Percentiles rank a stretch among this genome's conserved stretches.
Evolutionary conservation across 2,329 filamentous ascomycete species (phyloP).

Genomic region (Trichoderma gracile): DNA sequence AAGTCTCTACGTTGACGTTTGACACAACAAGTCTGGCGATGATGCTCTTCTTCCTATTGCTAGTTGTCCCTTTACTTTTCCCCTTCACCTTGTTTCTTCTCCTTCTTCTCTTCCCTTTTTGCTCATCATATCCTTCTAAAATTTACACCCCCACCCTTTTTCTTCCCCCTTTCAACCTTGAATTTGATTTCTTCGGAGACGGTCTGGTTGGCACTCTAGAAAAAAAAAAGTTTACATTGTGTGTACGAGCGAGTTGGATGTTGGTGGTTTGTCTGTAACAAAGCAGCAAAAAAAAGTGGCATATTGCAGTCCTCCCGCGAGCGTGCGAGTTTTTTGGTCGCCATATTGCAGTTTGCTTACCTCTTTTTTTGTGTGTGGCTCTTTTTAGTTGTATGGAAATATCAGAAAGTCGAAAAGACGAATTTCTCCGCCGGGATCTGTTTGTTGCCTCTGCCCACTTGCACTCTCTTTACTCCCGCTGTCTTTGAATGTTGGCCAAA

Average conservation of each 20-base stretch:
- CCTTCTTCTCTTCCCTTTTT: background rate
- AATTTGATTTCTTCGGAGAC: background rate
- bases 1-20: conserved; percentile 18
- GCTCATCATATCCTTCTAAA: background rate
- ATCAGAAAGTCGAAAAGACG: background rate
- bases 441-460: too few species aligned
- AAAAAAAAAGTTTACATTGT: conserved; percentile 26
- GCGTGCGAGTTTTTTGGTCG: conserved; percentile 3
- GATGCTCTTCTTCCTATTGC: conserved; percentile 24
- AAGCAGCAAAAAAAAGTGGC: conserved; percentile 14
- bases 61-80: conserved; percentile 1
- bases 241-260: conserved; percentile 37
- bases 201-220: conserved; percentile 21
- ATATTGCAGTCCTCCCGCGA: background rate
- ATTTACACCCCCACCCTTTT: background rate
- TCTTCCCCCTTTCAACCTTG: background rate
- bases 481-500: too few species aligned
- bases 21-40: conserved; percentile 23
- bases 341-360: background rate
- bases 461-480: too few species aligned
- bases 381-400: conserved; percentile 15
- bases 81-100: background rate
- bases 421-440: background rate
- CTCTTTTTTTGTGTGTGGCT: background rate
- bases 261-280: too few species aligned